These are phyloP conservation scores for Trametes coccinea DNA, from an alignment of 768 basidiomycete genomes.

Conservation along the genomic window DNA sequence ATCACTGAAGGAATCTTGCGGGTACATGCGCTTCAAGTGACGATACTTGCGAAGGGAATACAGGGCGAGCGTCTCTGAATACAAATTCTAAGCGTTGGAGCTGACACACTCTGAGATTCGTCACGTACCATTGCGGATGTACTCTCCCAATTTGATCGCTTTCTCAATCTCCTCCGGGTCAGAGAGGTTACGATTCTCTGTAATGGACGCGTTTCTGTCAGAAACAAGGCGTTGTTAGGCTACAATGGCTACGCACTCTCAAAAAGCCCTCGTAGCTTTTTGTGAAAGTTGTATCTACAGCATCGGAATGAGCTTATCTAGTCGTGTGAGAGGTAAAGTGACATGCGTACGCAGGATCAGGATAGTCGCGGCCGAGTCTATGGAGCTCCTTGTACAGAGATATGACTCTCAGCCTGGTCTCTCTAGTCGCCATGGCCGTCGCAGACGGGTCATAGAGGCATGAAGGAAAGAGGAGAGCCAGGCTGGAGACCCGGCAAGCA, in stretches of 20 bases:
- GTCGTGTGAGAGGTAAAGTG: slow-evolving; percentile 3
- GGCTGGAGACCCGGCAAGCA: background rate
- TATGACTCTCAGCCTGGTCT: slow-evolving; percentile 62
- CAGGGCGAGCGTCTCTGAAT: slow-evolving; percentile 74
- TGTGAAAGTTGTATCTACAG: slow-evolving; percentile 74
- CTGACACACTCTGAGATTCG: background rate
- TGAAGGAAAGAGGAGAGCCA: background rate
- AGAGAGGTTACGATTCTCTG: slow-evolving; percentile 69
- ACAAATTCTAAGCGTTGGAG: background rate
- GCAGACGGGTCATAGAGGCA: background rate
- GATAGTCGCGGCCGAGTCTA: slow-evolving; percentile 78
- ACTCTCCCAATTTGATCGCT: slow-evolving; percentile 73
- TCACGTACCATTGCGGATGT: slow-evolving; percentile 77
- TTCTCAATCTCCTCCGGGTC: slow-evolving; percentile 74
- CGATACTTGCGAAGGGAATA: slow-evolving; percentile 85
- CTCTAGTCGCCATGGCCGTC: slow-evolving; percentile 46
- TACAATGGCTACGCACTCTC: slow-evolving; percentile 54
- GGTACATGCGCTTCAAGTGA: slow-evolving; percentile 74
- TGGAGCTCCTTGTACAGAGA: slow-evolving; percentile 82
- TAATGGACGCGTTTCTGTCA: background rate
- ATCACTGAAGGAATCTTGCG: slow-evolving; percentile 18
- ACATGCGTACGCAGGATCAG: slow-evolving; percentile 69
- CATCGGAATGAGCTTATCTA: background rate
- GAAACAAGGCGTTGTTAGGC: background rate
- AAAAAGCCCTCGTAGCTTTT: slow-evolving; percentile 66